Base-by-base conservation (phyloP, 2,329 filamentous ascomycete species). In the Ceratocystis variospora region DNA sequence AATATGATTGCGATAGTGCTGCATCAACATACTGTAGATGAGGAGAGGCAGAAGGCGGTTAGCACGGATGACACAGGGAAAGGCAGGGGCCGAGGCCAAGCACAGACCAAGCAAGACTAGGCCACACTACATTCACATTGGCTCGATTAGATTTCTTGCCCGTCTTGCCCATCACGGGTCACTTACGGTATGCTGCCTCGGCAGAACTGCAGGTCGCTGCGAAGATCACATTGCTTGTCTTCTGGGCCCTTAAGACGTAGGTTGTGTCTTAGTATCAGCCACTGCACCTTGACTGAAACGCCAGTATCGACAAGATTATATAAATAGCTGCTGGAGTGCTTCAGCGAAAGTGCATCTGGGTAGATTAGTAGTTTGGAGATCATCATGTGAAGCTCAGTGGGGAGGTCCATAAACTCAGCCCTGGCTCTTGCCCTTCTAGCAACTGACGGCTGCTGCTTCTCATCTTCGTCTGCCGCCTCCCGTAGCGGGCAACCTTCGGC, bases 261-360 rank as follows among this genome's bases (percentile, higher is more conserved):
- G 59, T 77, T 80, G 19, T 84, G 80, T 12, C 87, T 80, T 70
- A 87, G 79, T 67, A 89, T 78, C 3, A 89, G 77, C 87, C 87
- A 90, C 67, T 82, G 80, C 12, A 89, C 80, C 72, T 89, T 88
- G 57, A 88, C 77, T 33, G 78, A 74, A 37, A 89, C 77, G 45
- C 84, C 85, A 0, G 87, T 89, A 72, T 86, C 80, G 68, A 89
- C 84, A 1, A 88, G 74, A 61, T 73, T 71, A 75, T 85, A 86
- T 73, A 89, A 86, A 71, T 87, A 79, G 67, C 80, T 79, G 71
- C 76, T 84, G 22, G 82, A 82, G 72, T 89, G 86, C 71, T 89
- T 89, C 17, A 89, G 76, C 0, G 86, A 86, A 0, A 89, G 79
- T 0, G 87, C 87, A 69, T 90, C 87, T 0, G 87, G 87, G 68